phyloP scores from a whole-genome alignment of 129 eudicot genomes.

The Flaveria brownii region DNA sequence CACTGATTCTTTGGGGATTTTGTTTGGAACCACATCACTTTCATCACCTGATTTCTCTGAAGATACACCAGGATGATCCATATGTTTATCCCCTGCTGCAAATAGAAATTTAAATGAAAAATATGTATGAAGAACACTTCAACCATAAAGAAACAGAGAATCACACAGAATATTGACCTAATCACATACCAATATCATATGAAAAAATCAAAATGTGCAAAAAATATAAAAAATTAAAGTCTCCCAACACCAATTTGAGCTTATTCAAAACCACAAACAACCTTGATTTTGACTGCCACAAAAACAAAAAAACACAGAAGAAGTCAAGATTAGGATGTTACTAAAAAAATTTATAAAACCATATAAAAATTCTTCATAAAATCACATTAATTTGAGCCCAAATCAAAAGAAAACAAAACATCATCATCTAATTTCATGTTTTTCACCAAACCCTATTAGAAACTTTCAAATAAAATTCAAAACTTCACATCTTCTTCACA shows the following conservation, averaged over 20 bases:
- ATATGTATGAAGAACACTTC: conserved; percentile 25
- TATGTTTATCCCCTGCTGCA: conserved; percentile 62
- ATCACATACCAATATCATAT: conserved; percentile 4
- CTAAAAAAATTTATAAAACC: neutral
- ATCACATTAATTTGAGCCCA: conserved; percentile 23
- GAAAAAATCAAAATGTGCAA: conserved; percentile 8
- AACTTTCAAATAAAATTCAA: conserved; percentile 7
- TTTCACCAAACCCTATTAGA: conserved; percentile 19
- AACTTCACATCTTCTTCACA: conserved; percentile 15
- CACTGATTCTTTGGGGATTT: conserved; percentile 43
- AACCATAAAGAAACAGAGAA: conserved; percentile 22
- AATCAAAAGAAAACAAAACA: conserved; percentile 19
- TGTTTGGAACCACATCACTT: conserved; percentile 43
- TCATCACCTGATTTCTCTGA: conserved; percentile 63
- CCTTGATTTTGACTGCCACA: conserved; percentile 32
- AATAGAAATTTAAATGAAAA: conserved; percentile 17
- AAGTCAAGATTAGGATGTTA: conserved; percentile 28
- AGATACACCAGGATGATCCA: conserved; percentile 46
- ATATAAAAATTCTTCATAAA: conserved; percentile 23
- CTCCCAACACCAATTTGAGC: neutral
- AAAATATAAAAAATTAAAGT: neutral
- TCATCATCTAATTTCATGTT: conserved; percentile 1
- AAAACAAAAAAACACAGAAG: conserved; percentile 4
- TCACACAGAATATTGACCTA: conserved; percentile 26
- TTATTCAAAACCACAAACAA: conserved; percentile 28